Base-by-base conservation (phyloP, 1,139 yeast species). In the Suhomyces coccinellae region DNA sequence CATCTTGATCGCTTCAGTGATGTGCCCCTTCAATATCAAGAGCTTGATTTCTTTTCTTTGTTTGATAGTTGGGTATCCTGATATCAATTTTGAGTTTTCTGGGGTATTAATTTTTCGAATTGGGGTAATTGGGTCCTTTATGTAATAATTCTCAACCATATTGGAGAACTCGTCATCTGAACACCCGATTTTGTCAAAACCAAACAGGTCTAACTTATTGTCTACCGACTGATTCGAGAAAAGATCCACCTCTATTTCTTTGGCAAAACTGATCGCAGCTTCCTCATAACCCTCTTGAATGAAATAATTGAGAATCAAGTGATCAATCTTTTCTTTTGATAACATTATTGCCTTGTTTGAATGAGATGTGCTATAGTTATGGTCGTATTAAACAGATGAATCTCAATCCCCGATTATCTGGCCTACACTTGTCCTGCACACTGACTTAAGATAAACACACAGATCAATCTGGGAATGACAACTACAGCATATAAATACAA, bases 281-380 rank as follows among this genome's bases (percentile, higher is more conserved):
- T 73, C 69, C 44, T 75, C 74, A 54, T 79, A 78, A 0, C 85
- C 85, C 55, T 82, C 85, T 48, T 77, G 77, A 22, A 82, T 74
- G 48, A 81, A 68, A 59, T 79, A 80, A 58, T 79, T 76, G 49
- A 81, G 67, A 1, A 82, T 70, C 45, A 80, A 61, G 38, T 63
- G 61, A 56, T 79, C 77, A 31, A 80, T 66, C 49, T 70, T 66
- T 16, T 57, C 58, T 45, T 70, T 73, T 16, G 64, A 41, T 15
- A 41, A 36, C 48, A 41, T 45, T 12, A 12, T 26, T 10, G 29
- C 4, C 29, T 10, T 9, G 2, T 5, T n/a, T 26, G n/a, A 26
- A 10, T 12, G 29, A 26, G 6, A 8, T 2, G 24, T 20, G 24
- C 2, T 6, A 6, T 20, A 20, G 8, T 6, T 6, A 20, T 20